These are phyloP conservation scores for Porphyridium purpureum DNA, from an alignment of 23 red algal genomes.

Conservation along the genomic window DNA sequence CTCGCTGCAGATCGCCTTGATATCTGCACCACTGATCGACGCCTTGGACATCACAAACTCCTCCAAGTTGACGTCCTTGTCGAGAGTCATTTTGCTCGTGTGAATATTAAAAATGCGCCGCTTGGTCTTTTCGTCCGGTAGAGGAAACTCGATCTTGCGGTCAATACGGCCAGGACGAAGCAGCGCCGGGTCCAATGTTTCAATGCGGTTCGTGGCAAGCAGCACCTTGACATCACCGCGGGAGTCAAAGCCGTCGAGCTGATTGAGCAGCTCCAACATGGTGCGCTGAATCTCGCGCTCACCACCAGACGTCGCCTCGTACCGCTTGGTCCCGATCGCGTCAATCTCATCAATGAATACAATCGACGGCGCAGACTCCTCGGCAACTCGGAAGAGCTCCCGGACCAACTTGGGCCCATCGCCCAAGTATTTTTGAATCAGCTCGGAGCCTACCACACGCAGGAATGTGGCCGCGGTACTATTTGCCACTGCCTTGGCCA, in stretches of 20 bases:
- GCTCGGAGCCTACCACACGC: slow-evolving; percentile 82
- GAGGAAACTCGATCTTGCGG: slow-evolving; percentile 98
- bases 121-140: slow-evolving; percentile 98
- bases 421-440: slow-evolving; percentile 98
- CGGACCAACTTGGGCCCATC: slow-evolving; percentile 98
- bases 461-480: slow-evolving; percentile 94
- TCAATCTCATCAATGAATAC: slow-evolving; percentile 99
- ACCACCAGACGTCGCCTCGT: slow-evolving; percentile 86
- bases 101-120: slow-evolving; percentile 94
- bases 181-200: slow-evolving; percentile 89
- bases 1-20: slow-evolving; percentile 98
- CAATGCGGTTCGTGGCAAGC: slow-evolving; percentile 93
- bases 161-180: slow-evolving; percentile 95
- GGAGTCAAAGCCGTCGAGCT: slow-evolving; percentile 95
- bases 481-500: slow-evolving; percentile 97
- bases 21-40: slow-evolving; percentile 82
- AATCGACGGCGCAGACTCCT: slow-evolving; percentile 96
- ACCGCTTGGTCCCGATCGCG: slow-evolving; percentile 94
- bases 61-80: slow-evolving; percentile 89
- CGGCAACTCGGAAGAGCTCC: slow-evolving; percentile 91
- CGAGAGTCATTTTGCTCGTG: slow-evolving; percentile 92
- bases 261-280: slow-evolving; percentile 98
- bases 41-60: slow-evolving; percentile 96
- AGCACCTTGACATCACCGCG: slow-evolving; percentile 94
- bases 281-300: slow-evolving; percentile 99